Conservation (phyloP, 148 eudicot genomes). For the Salicornia ramosissima region DNA sequence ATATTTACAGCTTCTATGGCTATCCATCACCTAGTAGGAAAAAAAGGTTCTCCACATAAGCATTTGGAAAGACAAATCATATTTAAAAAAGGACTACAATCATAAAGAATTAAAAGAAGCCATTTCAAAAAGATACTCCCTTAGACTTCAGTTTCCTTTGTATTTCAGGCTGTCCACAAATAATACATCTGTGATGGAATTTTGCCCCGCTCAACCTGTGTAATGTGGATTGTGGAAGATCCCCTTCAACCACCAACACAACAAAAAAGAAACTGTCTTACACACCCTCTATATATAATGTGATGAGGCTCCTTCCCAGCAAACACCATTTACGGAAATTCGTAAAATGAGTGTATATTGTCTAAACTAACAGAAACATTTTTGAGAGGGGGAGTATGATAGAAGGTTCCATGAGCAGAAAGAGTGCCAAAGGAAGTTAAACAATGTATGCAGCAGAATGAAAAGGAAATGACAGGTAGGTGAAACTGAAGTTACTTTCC, state of each 20-base stretch:
- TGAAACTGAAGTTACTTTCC: background rate
- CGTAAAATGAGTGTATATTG: background rate
- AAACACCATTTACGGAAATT: background rate
- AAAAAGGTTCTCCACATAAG: background rate
- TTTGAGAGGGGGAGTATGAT: background rate
- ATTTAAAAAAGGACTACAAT: background rate
- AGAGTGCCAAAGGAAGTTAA: background rate
- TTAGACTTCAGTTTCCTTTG: background rate
- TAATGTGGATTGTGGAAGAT: no score
- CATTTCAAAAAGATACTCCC: background rate
- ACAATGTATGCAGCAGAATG: constrained; percentile 1
- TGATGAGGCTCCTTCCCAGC: no score
- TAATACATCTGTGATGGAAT: background rate
- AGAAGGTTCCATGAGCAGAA: background rate
- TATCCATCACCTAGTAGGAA: background rate
- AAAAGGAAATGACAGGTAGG: background rate
- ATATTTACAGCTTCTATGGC: background rate
- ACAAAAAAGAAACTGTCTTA: no score
- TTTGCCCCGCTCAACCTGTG: no score
- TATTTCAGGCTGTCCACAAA: background rate
- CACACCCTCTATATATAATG: no score
- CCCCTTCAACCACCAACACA: no score
- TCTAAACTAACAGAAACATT: background rate
- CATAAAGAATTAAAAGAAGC: background rate
- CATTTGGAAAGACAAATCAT: background rate